Evolutionary conservation across 2,329 filamentous ascomycete genomes (phyloP).

Genomic region (Drechslerella stenobrocha): DNA sequence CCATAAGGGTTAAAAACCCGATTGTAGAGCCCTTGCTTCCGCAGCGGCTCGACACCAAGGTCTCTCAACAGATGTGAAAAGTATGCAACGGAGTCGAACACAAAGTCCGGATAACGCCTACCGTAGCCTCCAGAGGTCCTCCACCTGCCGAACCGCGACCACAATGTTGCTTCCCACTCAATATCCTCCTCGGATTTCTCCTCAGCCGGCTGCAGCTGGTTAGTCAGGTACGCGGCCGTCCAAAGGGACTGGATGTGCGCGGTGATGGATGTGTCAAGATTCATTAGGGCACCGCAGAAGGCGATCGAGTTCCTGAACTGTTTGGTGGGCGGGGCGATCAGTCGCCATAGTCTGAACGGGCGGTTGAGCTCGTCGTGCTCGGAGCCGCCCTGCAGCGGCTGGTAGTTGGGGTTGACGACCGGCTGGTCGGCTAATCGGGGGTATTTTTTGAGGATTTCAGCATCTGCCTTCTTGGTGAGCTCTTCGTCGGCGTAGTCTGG

Average conservation of each 20-base stretch:
- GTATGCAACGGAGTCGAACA: conserved; percentile 76
- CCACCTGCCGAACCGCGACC: conserved; percentile 71
- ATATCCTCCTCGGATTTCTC: conserved; percentile 55
- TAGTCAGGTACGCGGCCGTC: conserved; percentile 68
- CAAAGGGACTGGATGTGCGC: conserved; percentile 63
- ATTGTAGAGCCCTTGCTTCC: conserved; percentile 61
- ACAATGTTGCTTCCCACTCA: conserved; percentile 64
- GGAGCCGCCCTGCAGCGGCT: conserved; percentile 55
- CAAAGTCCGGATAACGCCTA: conserved; percentile 67
- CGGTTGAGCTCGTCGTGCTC: conserved; percentile 39
- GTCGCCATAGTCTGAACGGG: conserved; percentile 41
- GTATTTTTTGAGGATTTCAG: conserved; percentile 61
- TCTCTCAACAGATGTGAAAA: conserved; percentile 68
- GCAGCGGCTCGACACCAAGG: conserved; percentile 63
- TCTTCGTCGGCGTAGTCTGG: conserved; percentile 55
- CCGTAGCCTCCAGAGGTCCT: conserved; percentile 70
- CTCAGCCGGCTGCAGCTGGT: conserved; percentile 57
- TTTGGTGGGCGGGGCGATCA: conserved; percentile 40
- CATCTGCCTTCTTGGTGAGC: conserved; percentile 59
- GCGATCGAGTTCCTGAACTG: conserved; percentile 54
- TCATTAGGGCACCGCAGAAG: conserved; percentile 59
- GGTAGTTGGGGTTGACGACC: conserved; percentile 58
- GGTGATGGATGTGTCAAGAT: conserved; percentile 57
- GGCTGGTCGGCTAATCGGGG: conserved; percentile 62
- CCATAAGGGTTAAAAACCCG: conserved; percentile 65